phyloP scores from a whole-genome alignment of 2,329 filamentous ascomycete genomes.

The Immersiporthe knoxdaviesiana region DNA sequence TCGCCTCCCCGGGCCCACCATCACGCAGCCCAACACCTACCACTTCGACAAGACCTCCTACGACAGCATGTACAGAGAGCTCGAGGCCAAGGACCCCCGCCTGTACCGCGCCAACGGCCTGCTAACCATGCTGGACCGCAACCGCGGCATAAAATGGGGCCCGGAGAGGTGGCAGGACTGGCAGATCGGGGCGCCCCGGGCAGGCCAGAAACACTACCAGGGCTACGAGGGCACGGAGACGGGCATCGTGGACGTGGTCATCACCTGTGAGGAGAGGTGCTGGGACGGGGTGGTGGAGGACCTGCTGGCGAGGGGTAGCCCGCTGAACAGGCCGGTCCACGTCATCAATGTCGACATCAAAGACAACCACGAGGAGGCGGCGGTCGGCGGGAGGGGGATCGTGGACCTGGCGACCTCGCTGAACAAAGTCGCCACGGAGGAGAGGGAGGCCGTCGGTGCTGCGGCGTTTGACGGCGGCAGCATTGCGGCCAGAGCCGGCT shows the following conservation, averaged over 20 bases:
- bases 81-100: constrained; percentile 80
- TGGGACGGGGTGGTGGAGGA: constrained; percentile 98
- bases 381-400: constrained; percentile 88
- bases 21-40: constrained; percentile 95
- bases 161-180: constrained; percentile 99
- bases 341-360: constrained; percentile 99
- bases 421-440: constrained; percentile 78
- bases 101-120: constrained; percentile 92
- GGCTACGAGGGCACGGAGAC: constrained; percentile 82
- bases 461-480: constrained; percentile 71
- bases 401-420: constrained; percentile 85
- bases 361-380: constrained; percentile 96
- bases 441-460: constrained; percentile 68
- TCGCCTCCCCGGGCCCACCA: constrained; percentile 86
- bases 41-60: constrained; percentile 98
- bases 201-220: constrained; percentile 75
- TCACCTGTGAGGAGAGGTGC: constrained; percentile 96
- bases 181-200: constrained; percentile 81
- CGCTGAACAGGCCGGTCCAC: constrained; percentile 90
- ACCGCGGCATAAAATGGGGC: constrained; percentile 89
- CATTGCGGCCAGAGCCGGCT: constrained; percentile 70
- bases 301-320: constrained; percentile 80
- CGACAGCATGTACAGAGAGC: constrained; percentile 89
- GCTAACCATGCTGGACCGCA: constrained; percentile 92
- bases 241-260: constrained; percentile 89